Base-by-base conservation (phyloP, 768 basidiomycete genomes). In the Agrocybe chaxingu region DNA sequence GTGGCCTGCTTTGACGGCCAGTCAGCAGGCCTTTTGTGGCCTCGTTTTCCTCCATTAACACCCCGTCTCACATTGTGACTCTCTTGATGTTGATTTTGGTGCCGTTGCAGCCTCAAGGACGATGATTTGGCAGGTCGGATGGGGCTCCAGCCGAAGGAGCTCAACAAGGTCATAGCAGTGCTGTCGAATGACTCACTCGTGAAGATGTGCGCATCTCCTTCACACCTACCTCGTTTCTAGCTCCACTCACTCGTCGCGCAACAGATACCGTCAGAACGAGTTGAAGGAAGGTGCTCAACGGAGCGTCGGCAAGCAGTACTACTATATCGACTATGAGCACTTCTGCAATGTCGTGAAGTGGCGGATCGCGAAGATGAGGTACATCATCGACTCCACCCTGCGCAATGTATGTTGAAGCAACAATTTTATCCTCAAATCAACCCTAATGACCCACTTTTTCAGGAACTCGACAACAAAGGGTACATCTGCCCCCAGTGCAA, bases 291-390 rank as follows among this genome's bases (percentile, higher is more conserved):
- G 89, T 45, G 88, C 89, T 39, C 87, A 89, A 66, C 84, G 95
- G 53, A 87, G 89, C 52, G 86, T 89, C 52, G 88, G 87, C 55
- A 85, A 87, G 61, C 87, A 91, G 62, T 99, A 98, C 74, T 99
- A 91, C 74, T 98, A 92, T 70, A 89, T 99, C 65, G 87, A 99
- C 71, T 94, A 96, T 68, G 84, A 92, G 61, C 83, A 86, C 62
- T 95, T 98, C 65, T 94, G 92, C 70, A 94, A 98, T 68, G 94
- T 98, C 41, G 90, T 96, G 68, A 98, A 98, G 67, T 99, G 96
- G 92, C 80, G 95, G 36, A 83, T 98, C 47, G 91, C 91, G 4
- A 89, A 90, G 64, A 94, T 98, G 92, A 80, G 90, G 55, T 79
- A 85, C 54, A 82, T 83, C 53, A 92, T 99, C 55, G 94, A 98